Evolutionary conservation across 1,284 basidiomycete genomes (phyloP).

Genomic region (Puccinia coronata): DNA sequence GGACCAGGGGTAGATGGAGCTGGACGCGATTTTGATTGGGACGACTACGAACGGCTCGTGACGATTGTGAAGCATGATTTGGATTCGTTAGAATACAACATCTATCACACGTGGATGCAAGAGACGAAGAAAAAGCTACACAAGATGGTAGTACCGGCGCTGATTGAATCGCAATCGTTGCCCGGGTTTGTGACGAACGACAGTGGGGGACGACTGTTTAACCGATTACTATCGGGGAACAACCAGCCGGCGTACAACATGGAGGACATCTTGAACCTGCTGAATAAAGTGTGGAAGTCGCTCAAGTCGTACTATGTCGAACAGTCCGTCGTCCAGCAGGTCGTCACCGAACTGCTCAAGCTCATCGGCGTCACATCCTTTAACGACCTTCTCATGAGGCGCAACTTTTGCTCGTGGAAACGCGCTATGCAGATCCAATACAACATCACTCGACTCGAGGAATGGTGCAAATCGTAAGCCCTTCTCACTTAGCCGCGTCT

Average conservation of each 20-base stretch:
- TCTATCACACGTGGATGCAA: constrained; percentile 99
- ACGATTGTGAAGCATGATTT: constrained; percentile 98
- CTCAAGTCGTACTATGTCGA: constrained; percentile 99
- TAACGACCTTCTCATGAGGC: constrained; percentile 96
- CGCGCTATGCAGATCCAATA: constrained; percentile 99
- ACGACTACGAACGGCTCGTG: constrained; percentile 92
- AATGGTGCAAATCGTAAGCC: constrained; percentile 64
- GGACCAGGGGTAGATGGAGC: constrained; percentile 86
- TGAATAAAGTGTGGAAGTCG: constrained; percentile 98
- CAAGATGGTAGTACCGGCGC: constrained; percentile 98
- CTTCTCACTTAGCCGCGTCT: neutral
- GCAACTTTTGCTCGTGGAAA: constrained; percentile 99
- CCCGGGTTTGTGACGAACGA: constrained; percentile 98
- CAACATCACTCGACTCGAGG: constrained; percentile 96
- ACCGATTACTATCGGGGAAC: constrained; percentile 81
- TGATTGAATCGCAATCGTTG: constrained; percentile 95
- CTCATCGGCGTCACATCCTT: constrained; percentile 96
- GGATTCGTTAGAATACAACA: constrained; percentile 97
- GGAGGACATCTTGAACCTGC: constrained; percentile 95
- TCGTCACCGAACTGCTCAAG: constrained; percentile 92
- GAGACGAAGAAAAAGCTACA: constrained; percentile 95
- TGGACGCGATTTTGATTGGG: constrained; percentile 91
- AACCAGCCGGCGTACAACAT: constrained; percentile 85
- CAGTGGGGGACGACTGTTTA: constrained; percentile 83
- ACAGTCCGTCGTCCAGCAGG: constrained; percentile 94